Evolutionary conservation across 768 basidiomycete species (phyloP).

Genomic region (Sistotremastrum niveocremeum): DNA sequence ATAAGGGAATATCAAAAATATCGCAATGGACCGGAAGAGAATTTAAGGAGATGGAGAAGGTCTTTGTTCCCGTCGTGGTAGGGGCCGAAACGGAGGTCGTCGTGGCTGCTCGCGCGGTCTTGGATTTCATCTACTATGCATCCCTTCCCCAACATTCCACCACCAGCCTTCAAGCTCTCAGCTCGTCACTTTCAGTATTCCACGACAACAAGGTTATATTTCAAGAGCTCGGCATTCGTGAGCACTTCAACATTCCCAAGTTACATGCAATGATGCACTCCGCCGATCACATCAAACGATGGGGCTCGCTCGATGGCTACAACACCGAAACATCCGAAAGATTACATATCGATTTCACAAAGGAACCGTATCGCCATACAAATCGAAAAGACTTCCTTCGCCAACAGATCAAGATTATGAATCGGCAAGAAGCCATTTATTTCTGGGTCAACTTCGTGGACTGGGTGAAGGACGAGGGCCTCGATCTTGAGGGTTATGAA

Average conservation of each 20-base stretch:
- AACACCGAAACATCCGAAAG: slow-evolving; percentile 24
- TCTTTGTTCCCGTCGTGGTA: slow-evolving; percentile 20
- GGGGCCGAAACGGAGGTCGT: slow-evolving; percentile 13
- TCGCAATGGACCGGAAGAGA: slow-evolving; percentile 33
- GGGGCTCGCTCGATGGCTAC: slow-evolving; percentile 19
- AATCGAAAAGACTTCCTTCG: slow-evolving; percentile 16
- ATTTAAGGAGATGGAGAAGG: slow-evolving; percentile 23
- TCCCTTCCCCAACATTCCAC: slow-evolving; percentile 16
- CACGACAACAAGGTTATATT: slow-evolving; percentile 20
- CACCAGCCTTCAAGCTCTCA: slow-evolving; percentile 13
- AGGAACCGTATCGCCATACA: slow-evolving; percentile 16
- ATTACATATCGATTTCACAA: slow-evolving; percentile 31
- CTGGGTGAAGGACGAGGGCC: too few relatives aligned
- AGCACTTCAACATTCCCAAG: slow-evolving; percentile 27
- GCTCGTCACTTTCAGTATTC: slow-evolving; percentile 14
- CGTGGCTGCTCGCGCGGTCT: slow-evolving; percentile 11
- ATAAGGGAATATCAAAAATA: slow-evolving; percentile 26
- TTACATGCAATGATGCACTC: slow-evolving; percentile 20
- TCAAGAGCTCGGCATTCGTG: slow-evolving; percentile 11
- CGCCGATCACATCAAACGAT: slow-evolving; percentile 11
- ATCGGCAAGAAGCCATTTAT: slow-evolving; percentile 20
- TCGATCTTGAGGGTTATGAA: too few relatives aligned
- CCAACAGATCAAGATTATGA: slow-evolving; percentile 29
- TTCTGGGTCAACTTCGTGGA: slow-evolving; percentile 15
- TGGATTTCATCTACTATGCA: slow-evolving; percentile 23